These are phyloP conservation scores for Lactifluus volemus DNA, from an alignment of 768 basidiomycete species.

Conservation along the genomic window DNA sequence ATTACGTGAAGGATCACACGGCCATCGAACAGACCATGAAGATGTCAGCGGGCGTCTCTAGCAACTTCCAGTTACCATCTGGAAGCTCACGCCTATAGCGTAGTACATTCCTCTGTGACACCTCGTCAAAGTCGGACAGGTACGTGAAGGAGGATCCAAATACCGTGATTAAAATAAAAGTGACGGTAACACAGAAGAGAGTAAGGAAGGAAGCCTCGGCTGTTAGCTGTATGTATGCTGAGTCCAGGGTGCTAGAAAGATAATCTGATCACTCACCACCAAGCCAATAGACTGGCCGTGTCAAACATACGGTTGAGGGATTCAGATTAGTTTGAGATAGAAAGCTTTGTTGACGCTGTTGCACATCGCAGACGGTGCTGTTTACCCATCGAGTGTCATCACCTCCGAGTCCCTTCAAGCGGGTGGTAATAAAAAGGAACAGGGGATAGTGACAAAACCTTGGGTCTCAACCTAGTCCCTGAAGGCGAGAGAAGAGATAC, in stretches of 20 bases:
- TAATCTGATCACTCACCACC: conserved; percentile 22
- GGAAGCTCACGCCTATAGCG: not conserved
- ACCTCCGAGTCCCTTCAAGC: not conserved
- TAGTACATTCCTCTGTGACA: conserved; percentile 8
- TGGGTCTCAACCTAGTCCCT: too few relatives aligned
- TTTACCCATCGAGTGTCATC: not conserved
- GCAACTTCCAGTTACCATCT: conserved; percentile 16
- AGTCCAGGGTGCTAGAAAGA: not conserved
- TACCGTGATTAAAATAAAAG: conserved; percentile 6
- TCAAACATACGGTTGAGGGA: conserved; percentile 22
- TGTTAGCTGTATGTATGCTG: conserved; percentile 24
- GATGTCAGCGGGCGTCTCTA: conserved; percentile 33
- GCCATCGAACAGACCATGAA: conserved; percentile 28
- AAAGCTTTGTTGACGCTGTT: not conserved
- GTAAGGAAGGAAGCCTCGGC: conserved; percentile 25
- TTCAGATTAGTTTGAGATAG: not conserved
- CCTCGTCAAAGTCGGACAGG: not conserved
- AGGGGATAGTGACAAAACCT: too few relatives aligned
- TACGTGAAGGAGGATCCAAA: not conserved
- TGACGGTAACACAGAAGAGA: not conserved
- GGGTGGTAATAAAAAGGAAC: too few relatives aligned
- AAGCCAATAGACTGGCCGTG: conserved; percentile 31
- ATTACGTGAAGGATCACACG: not conserved
- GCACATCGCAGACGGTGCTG: conserved; percentile 1
- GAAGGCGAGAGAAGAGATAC: too few relatives aligned